Percentiles rank a stretch among this genome's conserved stretches.
Evolutionary conservation across 148 eudicot genomes (phyloP).

Genomic region (Rhododendron simsii): DNA sequence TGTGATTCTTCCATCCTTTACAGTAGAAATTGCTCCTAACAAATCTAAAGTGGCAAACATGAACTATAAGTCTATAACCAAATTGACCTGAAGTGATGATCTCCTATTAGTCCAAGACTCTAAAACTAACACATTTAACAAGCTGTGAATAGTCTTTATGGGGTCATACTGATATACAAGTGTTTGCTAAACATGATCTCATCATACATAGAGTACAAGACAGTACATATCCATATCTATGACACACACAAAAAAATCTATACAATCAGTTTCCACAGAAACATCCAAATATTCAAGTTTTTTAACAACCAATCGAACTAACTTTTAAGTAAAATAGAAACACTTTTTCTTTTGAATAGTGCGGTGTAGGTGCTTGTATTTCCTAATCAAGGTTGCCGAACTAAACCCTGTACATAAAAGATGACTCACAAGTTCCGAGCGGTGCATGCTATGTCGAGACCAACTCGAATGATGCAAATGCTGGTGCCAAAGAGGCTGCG

Average conservation of each 20-base stretch:
- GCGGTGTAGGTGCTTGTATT: neutral
- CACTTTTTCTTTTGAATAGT: neutral
- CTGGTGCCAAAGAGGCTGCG: slow-evolving; percentile 91
- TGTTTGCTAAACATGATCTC: neutral
- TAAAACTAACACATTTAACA: neutral
- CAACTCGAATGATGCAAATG: slow-evolving; percentile 72
- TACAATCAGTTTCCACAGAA: slow-evolving; percentile 2
- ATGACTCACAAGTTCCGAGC: slow-evolving; percentile 68
- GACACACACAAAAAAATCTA: neutral
- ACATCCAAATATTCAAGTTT: neutral
- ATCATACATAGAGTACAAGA: neutral
- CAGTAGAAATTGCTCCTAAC: neutral
- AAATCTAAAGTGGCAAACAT: neutral
- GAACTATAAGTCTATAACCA: neutral
- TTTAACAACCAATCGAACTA: neutral
- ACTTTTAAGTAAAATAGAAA: neutral
- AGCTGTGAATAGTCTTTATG: neutral
- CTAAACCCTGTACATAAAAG: neutral
- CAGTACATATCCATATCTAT: neutral
- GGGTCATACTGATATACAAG: neutral
- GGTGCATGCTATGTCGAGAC: slow-evolving; percentile 83
- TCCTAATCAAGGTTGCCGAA: neutral
- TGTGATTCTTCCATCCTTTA: neutral
- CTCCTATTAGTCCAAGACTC: neutral
- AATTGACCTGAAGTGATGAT: neutral